phyloP scores from a whole-genome alignment of 2,329 filamentous ascomycete genomes.

The Colletotrichum destructivum region DNA sequence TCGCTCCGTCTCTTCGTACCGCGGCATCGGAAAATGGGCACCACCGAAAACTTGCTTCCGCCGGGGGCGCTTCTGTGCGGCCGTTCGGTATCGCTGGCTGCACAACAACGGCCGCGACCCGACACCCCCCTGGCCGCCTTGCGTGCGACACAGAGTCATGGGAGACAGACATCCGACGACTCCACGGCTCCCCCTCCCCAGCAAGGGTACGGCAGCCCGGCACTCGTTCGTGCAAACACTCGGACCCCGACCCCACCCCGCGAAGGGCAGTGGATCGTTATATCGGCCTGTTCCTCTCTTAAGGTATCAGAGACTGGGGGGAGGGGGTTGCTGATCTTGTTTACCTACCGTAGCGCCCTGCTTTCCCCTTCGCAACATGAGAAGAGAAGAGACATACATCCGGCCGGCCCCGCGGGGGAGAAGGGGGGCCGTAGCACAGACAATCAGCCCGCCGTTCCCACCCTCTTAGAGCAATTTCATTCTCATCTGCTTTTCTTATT shows the following conservation, averaged over 20 bases:
- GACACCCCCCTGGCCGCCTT: too few relatives aligned
- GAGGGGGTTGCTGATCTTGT: conserved; percentile 9
- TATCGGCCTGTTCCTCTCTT: conserved; percentile 26
- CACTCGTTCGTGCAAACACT: conserved; percentile 15
- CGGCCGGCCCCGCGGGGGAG: conserved; percentile 16
- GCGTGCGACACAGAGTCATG: not conserved
- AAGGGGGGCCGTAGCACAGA: conserved; percentile 23
- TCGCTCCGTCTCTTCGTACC: not conserved
- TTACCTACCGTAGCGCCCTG: not conserved
- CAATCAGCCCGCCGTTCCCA: conserved; percentile 24
- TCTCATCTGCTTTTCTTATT: conserved; percentile 25
- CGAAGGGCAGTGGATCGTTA: conserved; percentile 25
- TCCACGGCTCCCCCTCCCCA: not conserved
- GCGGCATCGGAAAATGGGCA: conserved; percentile 22
- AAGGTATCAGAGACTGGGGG: conserved; percentile 14
- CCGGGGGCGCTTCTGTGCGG: conserved; percentile 24
- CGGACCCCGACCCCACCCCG: conserved; percentile 21
- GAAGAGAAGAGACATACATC: conserved; percentile 33
- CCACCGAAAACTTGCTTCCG: conserved; percentile 14
- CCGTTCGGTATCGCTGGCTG: conserved; percentile 31
- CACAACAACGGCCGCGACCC: conserved; percentile 3
- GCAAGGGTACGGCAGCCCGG: conserved; percentile 12
- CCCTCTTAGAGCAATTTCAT: conserved; percentile 5
- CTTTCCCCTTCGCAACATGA: conserved; percentile 30
- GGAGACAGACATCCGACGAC: not conserved